phyloP scores from a whole-genome alignment of 805 yeast species.

The Candida caryicola region DNA sequence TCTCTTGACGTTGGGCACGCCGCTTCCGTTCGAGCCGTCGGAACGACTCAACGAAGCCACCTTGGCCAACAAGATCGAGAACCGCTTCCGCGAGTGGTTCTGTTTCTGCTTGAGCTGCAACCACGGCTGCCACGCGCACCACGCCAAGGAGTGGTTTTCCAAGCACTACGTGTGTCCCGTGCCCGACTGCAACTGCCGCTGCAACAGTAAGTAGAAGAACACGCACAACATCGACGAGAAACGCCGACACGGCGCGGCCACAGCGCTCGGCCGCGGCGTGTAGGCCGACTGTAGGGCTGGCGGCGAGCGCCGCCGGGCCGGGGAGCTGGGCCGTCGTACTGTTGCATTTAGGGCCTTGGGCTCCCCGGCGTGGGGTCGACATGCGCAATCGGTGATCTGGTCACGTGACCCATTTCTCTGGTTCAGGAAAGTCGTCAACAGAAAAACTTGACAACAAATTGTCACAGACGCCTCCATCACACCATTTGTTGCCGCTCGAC shows the following conservation, averaged over 20 bases:
- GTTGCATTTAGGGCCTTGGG: too few relatives aligned
- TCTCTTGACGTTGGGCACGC: conserved; percentile 70
- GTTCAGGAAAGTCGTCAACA: neutral
- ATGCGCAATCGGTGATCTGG: neutral
- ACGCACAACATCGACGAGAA: neutral
- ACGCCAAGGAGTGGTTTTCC: conserved; percentile 94
- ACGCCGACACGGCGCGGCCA: too few relatives aligned
- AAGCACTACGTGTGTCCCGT: conserved; percentile 89
- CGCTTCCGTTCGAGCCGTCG: conserved; percentile 45
- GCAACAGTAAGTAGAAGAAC: conserved; percentile 53
- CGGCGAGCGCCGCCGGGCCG: too few relatives aligned
- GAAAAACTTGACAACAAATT: conserved; percentile 1
- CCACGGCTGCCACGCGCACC: conserved; percentile 93
- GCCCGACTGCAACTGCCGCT: conserved; percentile 84
- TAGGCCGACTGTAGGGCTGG: too few relatives aligned
- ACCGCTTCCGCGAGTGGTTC: conserved; percentile 74
- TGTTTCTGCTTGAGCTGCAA: conserved; percentile 88
- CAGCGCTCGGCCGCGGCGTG: too few relatives aligned
- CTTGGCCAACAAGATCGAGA: conserved; percentile 27
- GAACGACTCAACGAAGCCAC: conserved; percentile 20
- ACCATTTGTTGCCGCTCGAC: too few relatives aligned
- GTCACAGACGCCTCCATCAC: neutral
- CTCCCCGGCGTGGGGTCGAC: too few relatives aligned
- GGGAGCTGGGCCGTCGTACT: too few relatives aligned
- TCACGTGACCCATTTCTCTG: neutral